phyloP scores from a whole-genome alignment of 805 yeast species.

The Candida lessepsii region DNA sequence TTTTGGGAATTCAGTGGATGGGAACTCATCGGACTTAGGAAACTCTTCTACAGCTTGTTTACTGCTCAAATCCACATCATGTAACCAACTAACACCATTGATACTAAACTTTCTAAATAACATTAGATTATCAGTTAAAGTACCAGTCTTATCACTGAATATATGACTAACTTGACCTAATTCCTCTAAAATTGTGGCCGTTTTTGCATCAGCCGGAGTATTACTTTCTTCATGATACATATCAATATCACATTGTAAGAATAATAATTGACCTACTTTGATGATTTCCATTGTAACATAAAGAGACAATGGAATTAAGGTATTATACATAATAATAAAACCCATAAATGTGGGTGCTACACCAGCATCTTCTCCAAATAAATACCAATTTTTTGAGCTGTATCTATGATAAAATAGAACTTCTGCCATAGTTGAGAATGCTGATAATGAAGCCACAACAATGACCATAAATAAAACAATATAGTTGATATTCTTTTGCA shows the following conservation, averaged over 20 bases:
- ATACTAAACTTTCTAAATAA: conserved; percentile 84
- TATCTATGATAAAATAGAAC: conserved; percentile 46
- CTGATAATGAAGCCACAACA: conserved; percentile 70
- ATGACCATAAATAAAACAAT: conserved; percentile 87
- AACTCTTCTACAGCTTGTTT: not conserved
- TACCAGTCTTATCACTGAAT: conserved; percentile 96
- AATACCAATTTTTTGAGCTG: conserved; percentile 63
- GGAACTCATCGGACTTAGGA: conserved; percentile 1
- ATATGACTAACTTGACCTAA: conserved; percentile 94
- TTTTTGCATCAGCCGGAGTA: conserved; percentile 92
- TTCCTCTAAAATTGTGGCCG: conserved; percentile 94
- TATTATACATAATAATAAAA: conserved; percentile 94
- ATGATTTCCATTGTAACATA: conserved; percentile 97
- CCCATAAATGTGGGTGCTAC: conserved; percentile 91
- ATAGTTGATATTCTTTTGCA: conserved; percentile 77
- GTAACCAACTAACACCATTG: conserved; percentile 87
- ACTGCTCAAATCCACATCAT: conserved; percentile 56
- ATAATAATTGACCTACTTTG: conserved; percentile 78
- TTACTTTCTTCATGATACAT: conserved; percentile 84
- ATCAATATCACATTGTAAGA: conserved; percentile 88
- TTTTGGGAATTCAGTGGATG: not conserved
- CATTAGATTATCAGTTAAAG: conserved; percentile 94
- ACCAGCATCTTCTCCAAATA: conserved; percentile 71
- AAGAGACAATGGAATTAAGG: conserved; percentile 89
- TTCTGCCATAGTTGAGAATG: conserved; percentile 81